These are phyloP conservation scores for Leishmania braziliensis DNA, from an alignment of 208 protist species.

Conservation along the genomic window DNA sequence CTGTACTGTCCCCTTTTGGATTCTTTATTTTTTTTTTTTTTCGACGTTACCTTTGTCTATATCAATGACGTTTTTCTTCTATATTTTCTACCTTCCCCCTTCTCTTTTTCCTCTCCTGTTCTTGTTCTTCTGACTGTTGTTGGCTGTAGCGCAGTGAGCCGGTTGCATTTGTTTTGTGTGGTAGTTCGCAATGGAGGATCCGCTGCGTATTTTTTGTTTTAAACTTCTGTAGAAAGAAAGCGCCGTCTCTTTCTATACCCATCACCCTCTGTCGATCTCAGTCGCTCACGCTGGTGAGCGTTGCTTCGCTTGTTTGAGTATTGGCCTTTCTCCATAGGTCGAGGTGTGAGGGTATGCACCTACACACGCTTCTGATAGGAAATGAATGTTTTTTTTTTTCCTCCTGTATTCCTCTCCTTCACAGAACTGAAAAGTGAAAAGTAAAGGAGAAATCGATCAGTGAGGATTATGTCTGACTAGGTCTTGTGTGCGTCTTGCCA, in stretches of 20 bases:
- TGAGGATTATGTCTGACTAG: not conserved
- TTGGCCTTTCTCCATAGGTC: not conserved
- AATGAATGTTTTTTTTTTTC: no score
- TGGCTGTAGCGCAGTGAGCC: not conserved
- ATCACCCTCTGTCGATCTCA: not conserved
- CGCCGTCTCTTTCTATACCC: not conserved
- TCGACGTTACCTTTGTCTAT: not conserved
- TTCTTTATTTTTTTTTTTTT: not conserved
- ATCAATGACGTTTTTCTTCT: not conserved
- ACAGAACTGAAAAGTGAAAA: not conserved
- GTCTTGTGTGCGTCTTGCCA: not conserved
- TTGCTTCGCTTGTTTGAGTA: constrained; percentile 1
- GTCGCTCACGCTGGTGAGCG: not conserved
- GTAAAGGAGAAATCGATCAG: not conserved
- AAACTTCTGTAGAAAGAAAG: not conserved
- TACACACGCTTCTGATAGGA: not conserved
- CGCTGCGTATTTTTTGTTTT: constrained; percentile 7
- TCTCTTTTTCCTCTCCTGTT: not conserved
- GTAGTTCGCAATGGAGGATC: not conserved
- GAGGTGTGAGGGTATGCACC: not conserved
- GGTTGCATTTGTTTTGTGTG: not conserved
- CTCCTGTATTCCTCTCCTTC: not conserved
- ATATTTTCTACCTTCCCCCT: not conserved
- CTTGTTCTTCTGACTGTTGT: not conserved
- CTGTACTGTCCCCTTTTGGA: constrained; percentile 6